Percentiles rank a stretch among this genome's conserved stretches.
Evolutionary conservation across 192 early-diverging fungal genomes (phyloP).

Genomic region (Coemansia reversa): DNA sequence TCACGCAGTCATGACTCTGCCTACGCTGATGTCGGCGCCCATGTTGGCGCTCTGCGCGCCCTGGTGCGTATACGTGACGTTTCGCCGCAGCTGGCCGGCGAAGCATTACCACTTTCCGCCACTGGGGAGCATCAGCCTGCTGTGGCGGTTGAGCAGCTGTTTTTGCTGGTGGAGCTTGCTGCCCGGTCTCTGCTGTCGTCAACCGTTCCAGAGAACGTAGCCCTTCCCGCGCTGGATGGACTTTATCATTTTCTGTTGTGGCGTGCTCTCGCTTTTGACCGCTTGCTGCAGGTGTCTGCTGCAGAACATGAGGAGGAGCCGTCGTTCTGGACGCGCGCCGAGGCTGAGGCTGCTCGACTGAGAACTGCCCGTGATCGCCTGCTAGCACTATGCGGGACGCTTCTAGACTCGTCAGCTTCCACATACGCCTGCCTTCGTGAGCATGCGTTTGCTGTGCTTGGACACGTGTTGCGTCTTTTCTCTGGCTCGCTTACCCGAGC

Average conservation of each 20-base stretch:
- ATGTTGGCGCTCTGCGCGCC: conserved; percentile 26
- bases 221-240: conserved; percentile 28
- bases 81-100: conserved; percentile 9
- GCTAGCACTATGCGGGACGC: conserved; percentile 16
- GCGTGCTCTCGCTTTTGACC: conserved; percentile 28
- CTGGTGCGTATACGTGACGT: conserved; percentile 24
- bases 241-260: conserved; percentile 42
- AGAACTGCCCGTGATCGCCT: conserved; percentile 26
- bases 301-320: background rate
- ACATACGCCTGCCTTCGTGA: conserved; percentile 28
- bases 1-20: conserved; percentile 8
- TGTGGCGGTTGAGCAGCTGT: conserved; percentile 14
- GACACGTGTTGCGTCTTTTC: conserved; percentile 29
- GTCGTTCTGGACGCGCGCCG: conserved; percentile 2
- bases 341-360: conserved; percentile 10
- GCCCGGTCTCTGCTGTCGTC: conserved; percentile 8
- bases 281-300: conserved; percentile 7
- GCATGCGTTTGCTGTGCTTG: conserved; percentile 39
- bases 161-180: conserved; percentile 15
- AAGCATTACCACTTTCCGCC: background rate
- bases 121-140: conserved; percentile 6
- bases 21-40: conserved; percentile 25
- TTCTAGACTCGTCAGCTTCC: conserved; percentile 8
- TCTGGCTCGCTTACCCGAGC: conserved; percentile 23
- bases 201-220: conserved; percentile 26